Conservation (phyloP, 768 basidiomycete genomes). For the Coprinopsis sp. region DNA sequence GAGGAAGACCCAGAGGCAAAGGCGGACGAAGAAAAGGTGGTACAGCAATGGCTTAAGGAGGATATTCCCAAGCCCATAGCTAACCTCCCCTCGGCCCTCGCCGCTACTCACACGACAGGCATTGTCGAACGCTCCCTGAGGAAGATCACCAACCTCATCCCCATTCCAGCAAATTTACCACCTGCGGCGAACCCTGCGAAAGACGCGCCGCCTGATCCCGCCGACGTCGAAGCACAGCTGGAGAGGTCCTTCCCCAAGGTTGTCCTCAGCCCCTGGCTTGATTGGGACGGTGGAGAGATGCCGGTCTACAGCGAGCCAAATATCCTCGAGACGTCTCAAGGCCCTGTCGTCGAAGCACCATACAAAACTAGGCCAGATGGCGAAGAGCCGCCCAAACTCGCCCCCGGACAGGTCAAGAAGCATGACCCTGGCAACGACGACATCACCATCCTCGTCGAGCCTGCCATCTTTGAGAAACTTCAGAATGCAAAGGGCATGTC, state of each 20-base stretch:
- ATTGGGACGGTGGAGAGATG: slow-evolving; percentile 37
- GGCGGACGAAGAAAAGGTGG: slow-evolving; percentile 2
- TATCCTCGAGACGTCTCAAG: slow-evolving; percentile 32
- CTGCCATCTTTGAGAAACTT: slow-evolving; percentile 29
- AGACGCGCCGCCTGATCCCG: slow-evolving; percentile 21
- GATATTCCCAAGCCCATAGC: slow-evolving; percentile 7
- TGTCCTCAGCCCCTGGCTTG: slow-evolving; percentile 37
- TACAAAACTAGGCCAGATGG: slow-evolving; percentile 4
- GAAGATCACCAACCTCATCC: slow-evolving; percentile 45
- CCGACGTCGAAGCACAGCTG: slow-evolving; percentile 33
- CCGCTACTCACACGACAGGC: slow-evolving; percentile 59
- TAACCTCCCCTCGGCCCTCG: slow-evolving; percentile 52
- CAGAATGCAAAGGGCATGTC: slow-evolving; percentile 52
- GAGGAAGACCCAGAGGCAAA: neutral
- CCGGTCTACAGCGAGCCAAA: slow-evolving; percentile 30
- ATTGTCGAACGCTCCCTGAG: slow-evolving; percentile 65
- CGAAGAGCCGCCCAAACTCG: slow-evolving; percentile 7
- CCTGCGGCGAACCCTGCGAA: slow-evolving; percentile 21
- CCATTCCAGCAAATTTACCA: slow-evolving; percentile 24
- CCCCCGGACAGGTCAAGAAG: slow-evolving; percentile 20
- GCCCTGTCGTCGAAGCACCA: slow-evolving; percentile 20
- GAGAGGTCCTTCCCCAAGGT: slow-evolving; percentile 31
- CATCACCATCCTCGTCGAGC: slow-evolving; percentile 55
- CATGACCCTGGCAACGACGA: slow-evolving; percentile 54
- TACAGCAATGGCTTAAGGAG: slow-evolving; percentile 2